A percentile compares a stretch with the other conserved stretches of the same genome.
Evolutionary conservation across 208 protist species (phyloP).

Genomic region (Crithidia expoeki): DNA sequence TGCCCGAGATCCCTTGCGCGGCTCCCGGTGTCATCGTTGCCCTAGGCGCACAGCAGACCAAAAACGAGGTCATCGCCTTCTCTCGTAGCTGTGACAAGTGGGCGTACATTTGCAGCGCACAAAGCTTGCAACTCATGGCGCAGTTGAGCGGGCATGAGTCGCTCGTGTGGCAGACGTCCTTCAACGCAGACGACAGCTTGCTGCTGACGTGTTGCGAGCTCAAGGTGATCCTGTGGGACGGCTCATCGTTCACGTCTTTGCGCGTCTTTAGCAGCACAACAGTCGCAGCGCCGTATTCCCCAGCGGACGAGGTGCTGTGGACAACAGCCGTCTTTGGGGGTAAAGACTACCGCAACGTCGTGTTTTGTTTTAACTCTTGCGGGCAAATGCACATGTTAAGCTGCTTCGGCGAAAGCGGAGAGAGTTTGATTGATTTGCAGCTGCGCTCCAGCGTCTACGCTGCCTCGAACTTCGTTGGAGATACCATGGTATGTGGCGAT

Average conservation of each 20-base stretch:
- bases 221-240: constrained; percentile 61
- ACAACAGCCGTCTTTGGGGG: constrained; percentile 51
- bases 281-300: neutral
- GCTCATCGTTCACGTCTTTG: constrained; percentile 27
- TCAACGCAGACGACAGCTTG: constrained; percentile 44
- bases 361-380: constrained; percentile 52
- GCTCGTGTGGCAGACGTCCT: constrained; percentile 55
- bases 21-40: constrained; percentile 49
- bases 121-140: constrained; percentile 27
- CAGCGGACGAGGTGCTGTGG: constrained; percentile 36
- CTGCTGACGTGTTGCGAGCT: constrained; percentile 61
- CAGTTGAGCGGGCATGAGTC: constrained; percentile 52
- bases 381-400: constrained; percentile 45
- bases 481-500: constrained; percentile 60
- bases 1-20: constrained; percentile 23
- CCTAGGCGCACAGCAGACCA: constrained; percentile 53
- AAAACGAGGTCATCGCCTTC: constrained; percentile 47
- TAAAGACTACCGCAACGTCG: constrained; percentile 26
- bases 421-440: constrained; percentile 49
- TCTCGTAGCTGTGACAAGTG: constrained; percentile 52
- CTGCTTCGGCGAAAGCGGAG: constrained; percentile 23
- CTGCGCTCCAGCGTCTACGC: constrained; percentile 50
- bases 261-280: constrained; percentile 26
- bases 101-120: constrained; percentile 47
- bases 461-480: constrained; percentile 28